A percentile compares a stretch with the other conserved stretches of the same genome.
phyloP scores from a whole-genome alignment of 2,329 filamentous ascomycete genomes.

The Clonostachys sp. region DNA sequence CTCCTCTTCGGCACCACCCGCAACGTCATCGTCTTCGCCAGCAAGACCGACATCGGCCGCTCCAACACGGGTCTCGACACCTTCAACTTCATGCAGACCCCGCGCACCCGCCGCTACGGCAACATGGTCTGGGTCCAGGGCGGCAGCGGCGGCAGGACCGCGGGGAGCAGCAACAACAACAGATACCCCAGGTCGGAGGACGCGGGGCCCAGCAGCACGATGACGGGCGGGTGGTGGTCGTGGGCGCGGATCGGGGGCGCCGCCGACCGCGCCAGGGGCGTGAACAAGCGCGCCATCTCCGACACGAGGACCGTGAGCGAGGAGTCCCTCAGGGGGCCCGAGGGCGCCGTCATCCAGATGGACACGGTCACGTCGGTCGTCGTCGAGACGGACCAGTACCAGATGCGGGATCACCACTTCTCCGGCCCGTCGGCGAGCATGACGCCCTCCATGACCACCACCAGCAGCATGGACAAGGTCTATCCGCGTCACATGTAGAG shows the following conservation, averaged over 20 bases:
- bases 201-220: not conserved
- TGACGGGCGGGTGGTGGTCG: slow-evolving; percentile 2
- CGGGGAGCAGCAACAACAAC: not conserved
- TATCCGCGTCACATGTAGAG: not conserved
- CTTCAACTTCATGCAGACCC: slow-evolving; percentile 42
- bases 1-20: slow-evolving; percentile 47
- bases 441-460: slow-evolving; percentile 11
- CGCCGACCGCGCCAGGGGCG: slow-evolving; percentile 16
- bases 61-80: slow-evolving; percentile 45
- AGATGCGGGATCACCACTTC: slow-evolving; percentile 15
- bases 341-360: slow-evolving; percentile 33
- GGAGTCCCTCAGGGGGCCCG: slow-evolving; percentile 24
- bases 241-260: slow-evolving; percentile 1
- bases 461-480: slow-evolving; percentile 17
- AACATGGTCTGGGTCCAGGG: slow-evolving; percentile 34
- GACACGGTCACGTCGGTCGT: slow-evolving; percentile 36
- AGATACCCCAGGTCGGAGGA: no score
- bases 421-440: slow-evolving; percentile 12
- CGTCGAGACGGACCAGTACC: slow-evolving; percentile 26
- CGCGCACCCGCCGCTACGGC: slow-evolving; percentile 25
- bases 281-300: not conserved
- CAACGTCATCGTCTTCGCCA: slow-evolving; percentile 44
- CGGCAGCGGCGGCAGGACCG: slow-evolving; percentile 5
- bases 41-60: slow-evolving; percentile 23
- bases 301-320: slow-evolving; percentile 16